phyloP scores from a whole-genome alignment of 768 basidiomycete species.

The Boletus rubropictus region DNA sequence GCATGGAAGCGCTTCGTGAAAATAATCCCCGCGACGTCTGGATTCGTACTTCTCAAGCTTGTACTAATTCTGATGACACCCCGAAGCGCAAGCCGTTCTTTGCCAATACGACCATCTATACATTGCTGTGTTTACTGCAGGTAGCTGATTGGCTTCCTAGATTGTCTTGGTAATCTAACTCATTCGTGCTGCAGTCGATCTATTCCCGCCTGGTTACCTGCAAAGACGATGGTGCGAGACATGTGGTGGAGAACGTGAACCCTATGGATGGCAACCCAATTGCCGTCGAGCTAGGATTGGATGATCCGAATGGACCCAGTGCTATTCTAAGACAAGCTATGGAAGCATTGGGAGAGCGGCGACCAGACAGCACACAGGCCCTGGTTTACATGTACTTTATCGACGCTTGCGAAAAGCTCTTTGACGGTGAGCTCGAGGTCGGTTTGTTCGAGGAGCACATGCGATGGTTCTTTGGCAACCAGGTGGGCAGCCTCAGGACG shows the following conservation, averaged over 20 bases:
- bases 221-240: slow-evolving; percentile 71
- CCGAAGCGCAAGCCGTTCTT: slow-evolving; percentile 64
- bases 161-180: slow-evolving; percentile 2
- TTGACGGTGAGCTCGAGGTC: slow-evolving; percentile 90
- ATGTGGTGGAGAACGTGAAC: slow-evolving; percentile 62
- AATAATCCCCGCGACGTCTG: slow-evolving; percentile 44
- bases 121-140: slow-evolving; percentile 82
- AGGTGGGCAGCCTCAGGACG: slow-evolving; percentile 40
- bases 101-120: slow-evolving; percentile 90
- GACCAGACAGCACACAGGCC: slow-evolving; percentile 45
- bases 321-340: slow-evolving; percentile 61
- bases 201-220: slow-evolving; percentile 84
- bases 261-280: slow-evolving; percentile 71
- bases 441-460: slow-evolving; percentile 92
- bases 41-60: slow-evolving; percentile 41
- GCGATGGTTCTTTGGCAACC: slow-evolving; percentile 89
- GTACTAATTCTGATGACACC: slow-evolving; percentile 24
- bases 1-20: neutral
- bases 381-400: slow-evolving; percentile 86
- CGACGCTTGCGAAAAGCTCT: slow-evolving; percentile 87
- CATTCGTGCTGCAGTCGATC: slow-evolving; percentile 53
- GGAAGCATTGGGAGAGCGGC: slow-evolving; percentile 51
- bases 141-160: slow-evolving; percentile 32
- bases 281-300: slow-evolving; percentile 77
- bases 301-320: slow-evolving; percentile 74